Conservation (phyloP, 768 basidiomycete genomes). For the Mycena alexandri region DNA sequence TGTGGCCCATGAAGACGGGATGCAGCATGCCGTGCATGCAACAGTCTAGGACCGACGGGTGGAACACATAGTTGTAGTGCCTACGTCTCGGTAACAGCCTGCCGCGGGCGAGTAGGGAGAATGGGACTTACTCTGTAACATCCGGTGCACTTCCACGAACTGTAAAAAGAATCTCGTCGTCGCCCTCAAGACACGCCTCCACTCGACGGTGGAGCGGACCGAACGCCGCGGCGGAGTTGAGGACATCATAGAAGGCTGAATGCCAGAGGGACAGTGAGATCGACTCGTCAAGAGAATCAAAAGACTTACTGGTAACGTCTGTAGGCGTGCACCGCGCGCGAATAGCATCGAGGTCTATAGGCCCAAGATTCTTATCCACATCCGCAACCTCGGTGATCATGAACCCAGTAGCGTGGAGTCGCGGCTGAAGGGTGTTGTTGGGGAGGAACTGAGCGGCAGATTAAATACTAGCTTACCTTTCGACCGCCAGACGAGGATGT, state of each 20-base stretch:
- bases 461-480: conserved; percentile 9
- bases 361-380: conserved; percentile 17
- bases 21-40: conserved; percentile 50
- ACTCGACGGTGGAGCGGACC: conserved; percentile 43
- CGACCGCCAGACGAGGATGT: conserved; percentile 23
- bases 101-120: not conserved
- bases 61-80: conserved; percentile 40
- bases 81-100: not conserved
- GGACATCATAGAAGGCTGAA: conserved; percentile 39
- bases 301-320: conserved; percentile 13
- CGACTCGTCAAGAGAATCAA: not conserved
- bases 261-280: not conserved
- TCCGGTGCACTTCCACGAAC: conserved; percentile 38
- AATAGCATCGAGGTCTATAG: conserved; percentile 21
- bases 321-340: conserved; percentile 26
- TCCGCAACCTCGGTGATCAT: conserved; percentile 21
- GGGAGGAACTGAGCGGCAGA: not conserved
- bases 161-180: conserved; percentile 14
- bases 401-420: conserved; percentile 37
- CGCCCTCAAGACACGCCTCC: conserved; percentile 34
- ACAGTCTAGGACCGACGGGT: conserved; percentile 51
- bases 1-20: conserved; percentile 46
- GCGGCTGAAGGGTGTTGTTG: conserved; percentile 6
- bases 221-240: conserved; percentile 41
- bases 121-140: conserved; percentile 23